A percentile compares a stretch with the other conserved stretches of the same genome.
Conservation (phyloP, 164 flowering plant genomes). For the Protea cynaroides region DNA sequence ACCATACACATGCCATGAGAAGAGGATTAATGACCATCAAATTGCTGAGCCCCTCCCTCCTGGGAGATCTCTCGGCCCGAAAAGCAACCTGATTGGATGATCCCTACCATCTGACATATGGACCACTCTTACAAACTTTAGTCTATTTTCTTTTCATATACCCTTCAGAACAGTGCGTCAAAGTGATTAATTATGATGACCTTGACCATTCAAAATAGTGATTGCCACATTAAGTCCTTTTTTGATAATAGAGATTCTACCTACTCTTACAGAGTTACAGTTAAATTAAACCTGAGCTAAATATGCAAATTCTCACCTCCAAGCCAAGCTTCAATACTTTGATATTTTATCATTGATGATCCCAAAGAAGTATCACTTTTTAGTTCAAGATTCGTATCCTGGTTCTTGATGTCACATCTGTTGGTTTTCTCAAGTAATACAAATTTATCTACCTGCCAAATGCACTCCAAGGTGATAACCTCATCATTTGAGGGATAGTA, state of each 20-base stretch:
- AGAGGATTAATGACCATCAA: neutral
- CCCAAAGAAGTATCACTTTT: slow-evolving; percentile 12
- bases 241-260: neutral
- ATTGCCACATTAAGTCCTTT: too few species aligned
- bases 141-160: neutral
- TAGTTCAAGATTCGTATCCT: slow-evolving; percentile 15
- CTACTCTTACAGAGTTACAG: neutral
- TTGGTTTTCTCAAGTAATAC: slow-evolving; percentile 40
- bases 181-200: neutral
- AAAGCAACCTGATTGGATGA: neutral
- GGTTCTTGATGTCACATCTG: slow-evolving; percentile 13
- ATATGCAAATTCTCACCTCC: slow-evolving; percentile 37
- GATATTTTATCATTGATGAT: slow-evolving; percentile 30
- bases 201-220: too few species aligned
- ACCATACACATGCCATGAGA: neutral
- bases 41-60: neutral
- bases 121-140: neutral
- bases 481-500: slow-evolving; percentile 50
- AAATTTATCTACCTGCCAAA: slow-evolving; percentile 63
- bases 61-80: neutral
- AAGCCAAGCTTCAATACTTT: slow-evolving; percentile 40
- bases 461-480: slow-evolving; percentile 41
- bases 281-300: too few species aligned
- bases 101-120: neutral
- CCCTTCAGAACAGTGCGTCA: neutral